These are phyloP conservation scores for Trichoderma hamatum DNA, from an alignment of 2,329 filamentous ascomycete species.

Conservation along the genomic window DNA sequence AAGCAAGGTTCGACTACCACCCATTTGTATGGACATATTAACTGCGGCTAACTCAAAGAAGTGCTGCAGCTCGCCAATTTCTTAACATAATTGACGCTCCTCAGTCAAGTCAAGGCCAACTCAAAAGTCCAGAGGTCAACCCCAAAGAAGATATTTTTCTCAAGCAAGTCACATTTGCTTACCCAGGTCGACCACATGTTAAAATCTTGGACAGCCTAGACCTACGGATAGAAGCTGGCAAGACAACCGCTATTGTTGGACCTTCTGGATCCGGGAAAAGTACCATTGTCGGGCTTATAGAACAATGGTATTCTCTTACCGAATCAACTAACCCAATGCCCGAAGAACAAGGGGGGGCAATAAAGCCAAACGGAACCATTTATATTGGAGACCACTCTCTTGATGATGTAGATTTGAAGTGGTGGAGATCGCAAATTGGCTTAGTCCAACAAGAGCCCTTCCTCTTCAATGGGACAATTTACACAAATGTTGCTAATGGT, in stretches of 20 bases:
- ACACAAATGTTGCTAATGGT: constrained; percentile 40
- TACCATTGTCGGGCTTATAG: constrained; percentile 52
- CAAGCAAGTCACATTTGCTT: constrained; percentile 32
- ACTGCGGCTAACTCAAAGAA: not conserved
- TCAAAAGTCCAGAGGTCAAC: not conserved
- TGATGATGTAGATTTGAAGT: constrained; percentile 45
- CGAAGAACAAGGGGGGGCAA: not conserved
- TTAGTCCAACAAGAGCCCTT: constrained; percentile 53
- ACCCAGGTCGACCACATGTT: constrained; percentile 46
- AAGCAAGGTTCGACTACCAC: not conserved
- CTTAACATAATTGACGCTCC: not conserved
- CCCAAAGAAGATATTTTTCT: not conserved
- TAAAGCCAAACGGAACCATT: constrained; percentile 40
- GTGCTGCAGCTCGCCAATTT: not conserved
- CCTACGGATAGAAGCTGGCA: constrained; percentile 44
- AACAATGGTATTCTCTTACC: constrained; percentile 53
- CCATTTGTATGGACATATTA: not conserved
- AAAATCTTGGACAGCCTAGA: constrained; percentile 43
- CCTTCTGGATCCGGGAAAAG: constrained; percentile 57
- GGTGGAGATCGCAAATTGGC: constrained; percentile 52
- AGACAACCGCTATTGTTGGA: constrained; percentile 57
- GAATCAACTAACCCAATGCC: not conserved
- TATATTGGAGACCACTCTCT: constrained; percentile 44
- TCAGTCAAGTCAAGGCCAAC: not conserved
- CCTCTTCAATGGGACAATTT: constrained; percentile 50